These are phyloP conservation scores for Amanita brunnescens DNA, from an alignment of 768 basidiomycete genomes.

Conservation along the genomic window DNA sequence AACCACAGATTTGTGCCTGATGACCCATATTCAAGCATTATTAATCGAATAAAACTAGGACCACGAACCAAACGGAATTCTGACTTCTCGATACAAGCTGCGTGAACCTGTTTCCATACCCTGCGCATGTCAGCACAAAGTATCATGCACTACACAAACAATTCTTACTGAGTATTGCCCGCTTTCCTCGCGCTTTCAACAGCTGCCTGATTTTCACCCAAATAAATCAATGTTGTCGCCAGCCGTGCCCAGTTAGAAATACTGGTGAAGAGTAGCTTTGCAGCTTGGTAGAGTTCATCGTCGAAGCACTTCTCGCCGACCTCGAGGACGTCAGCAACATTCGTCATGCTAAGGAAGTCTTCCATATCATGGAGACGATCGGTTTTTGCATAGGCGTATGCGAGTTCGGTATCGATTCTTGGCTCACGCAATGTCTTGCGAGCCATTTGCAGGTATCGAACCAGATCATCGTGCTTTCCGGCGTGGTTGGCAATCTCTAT, in stretches of 20 bases:
- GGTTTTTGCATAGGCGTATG: constrained; percentile 94
- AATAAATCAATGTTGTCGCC: constrained; percentile 96
- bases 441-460: constrained; percentile 97
- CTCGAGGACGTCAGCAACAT: constrained; percentile 92
- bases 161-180: constrained; percentile 87
- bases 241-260: constrained; percentile 99
- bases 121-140: constrained; percentile 26
- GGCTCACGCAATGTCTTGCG: constrained; percentile 95
- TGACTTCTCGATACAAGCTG: constrained; percentile 94
- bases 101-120: constrained; percentile 99
- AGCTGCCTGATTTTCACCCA: constrained; percentile 95
- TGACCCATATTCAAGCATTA: neutral
- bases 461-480: constrained; percentile 90
- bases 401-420: constrained; percentile 95
- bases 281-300: constrained; percentile 94
- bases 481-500: constrained; percentile 94
- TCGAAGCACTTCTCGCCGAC: constrained; percentile 99
- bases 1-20: constrained; percentile 95
- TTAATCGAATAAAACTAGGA: constrained; percentile 3
- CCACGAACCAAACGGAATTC: constrained; percentile 80
- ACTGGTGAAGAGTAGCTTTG: constrained; percentile 90
- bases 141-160: constrained; percentile 8
- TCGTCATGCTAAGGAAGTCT: constrained; percentile 97
- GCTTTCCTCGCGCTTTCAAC: constrained; percentile 99
- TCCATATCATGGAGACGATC: constrained; percentile 99